Evolutionary conservation across 805 yeast species (phyloP), one percentile per base, ranked within the genome.

Genomic region (Hemisphaericaspora nanyangensis): DNA sequence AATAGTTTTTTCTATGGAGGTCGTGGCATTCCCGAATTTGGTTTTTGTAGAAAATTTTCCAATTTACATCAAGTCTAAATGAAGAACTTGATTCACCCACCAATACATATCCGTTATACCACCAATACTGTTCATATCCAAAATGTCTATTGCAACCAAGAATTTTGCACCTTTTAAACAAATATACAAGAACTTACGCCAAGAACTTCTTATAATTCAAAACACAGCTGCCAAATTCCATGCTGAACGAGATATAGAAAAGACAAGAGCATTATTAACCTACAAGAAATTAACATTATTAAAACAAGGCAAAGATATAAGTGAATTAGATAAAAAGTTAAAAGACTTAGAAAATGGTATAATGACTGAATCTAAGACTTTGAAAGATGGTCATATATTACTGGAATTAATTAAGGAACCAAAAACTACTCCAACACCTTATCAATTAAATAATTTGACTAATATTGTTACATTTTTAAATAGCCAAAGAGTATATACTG

Each of bases 401-500:
- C 12, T 27, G 17, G 29, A 18, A 18, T 25, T 15, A 12, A 12
- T 17, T 8, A 11, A 17, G 12, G 29, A 29, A 11, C 26, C 26
- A 22, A 37, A 31, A 19, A 12, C 13, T 54, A 29, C 46, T 13
- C 24, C 29, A 24, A 34, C 22, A 10, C 41, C 28, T 8, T 38
- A 43, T 22, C 41, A 44, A 28, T 45, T 39, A 49, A 48, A 60
- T 25, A 80, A 81, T 51, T 60, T 82, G 34, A 49, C 56, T n/a
- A 89, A 85, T 52, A 72, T 85, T 11, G 65, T 76, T 4, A 64
- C 71, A 7, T 91, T 78, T 55, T 63, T 91, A 38, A 68, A 71
- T 37, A 77, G 82, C 45, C 97, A 91, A 60, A 70, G 93, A 47
- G 77, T 71, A 10, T 91, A 88, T 62, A 79, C 78, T 44, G 90